Conservation (phyloP, 768 basidiomycete genomes). For the Mycena galopus region DNA sequence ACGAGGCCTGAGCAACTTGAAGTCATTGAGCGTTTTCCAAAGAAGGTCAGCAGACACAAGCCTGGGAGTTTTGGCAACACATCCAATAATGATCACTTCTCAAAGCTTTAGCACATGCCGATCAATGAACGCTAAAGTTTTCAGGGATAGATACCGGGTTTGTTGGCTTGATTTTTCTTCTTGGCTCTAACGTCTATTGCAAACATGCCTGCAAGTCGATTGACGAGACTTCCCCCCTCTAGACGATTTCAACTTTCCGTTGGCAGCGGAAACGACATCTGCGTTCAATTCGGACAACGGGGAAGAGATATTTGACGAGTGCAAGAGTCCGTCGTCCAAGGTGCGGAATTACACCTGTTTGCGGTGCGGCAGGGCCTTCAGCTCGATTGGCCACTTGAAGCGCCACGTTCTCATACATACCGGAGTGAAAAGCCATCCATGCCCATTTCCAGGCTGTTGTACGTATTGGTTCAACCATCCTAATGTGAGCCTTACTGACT, state of each 20-base stretch:
- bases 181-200: too few species aligned
- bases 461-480: not conserved
- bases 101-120: not conserved
- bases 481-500: not conserved
- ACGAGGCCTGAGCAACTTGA: not conserved
- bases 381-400: conserved; percentile 74
- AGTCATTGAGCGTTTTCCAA: too few species aligned
- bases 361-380: conserved; percentile 68
- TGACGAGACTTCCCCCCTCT: too few species aligned
- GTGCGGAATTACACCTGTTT: conserved; percentile 50
- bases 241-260: too few species aligned
- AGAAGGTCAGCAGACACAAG: not conserved
- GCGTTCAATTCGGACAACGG: too few species aligned
- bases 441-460: conserved; percentile 79
- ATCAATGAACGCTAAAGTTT: not conserved
- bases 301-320: too few species aligned
- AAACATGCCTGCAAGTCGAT: too few species aligned
- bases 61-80: not conserved
- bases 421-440: conserved; percentile 77
- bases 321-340: not conserved
- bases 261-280: too few species aligned
- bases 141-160: too few species aligned
- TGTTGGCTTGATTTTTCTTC: too few species aligned
- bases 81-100: not conserved
- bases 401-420: conserved; percentile 75